Base-by-base conservation (phyloP, 805 yeast species). In the Candida suzukii region DNA sequence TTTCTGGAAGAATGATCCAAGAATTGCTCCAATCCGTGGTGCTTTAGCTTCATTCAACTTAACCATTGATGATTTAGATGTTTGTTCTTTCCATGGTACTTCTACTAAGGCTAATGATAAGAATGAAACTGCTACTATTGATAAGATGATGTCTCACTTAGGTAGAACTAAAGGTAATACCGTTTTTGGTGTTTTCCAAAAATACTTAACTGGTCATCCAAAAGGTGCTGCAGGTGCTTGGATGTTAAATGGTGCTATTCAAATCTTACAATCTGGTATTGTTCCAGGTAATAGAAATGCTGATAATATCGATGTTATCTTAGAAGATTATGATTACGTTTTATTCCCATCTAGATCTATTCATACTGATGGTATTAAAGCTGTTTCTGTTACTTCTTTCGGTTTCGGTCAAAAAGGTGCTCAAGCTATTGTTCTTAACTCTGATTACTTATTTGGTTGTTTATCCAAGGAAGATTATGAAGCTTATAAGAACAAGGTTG, bases 171-270 rank as follows among this genome's bases (percentile, higher is more conserved):
- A 86, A 71, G 99, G 99, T 71, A 95, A 93, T 71, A 95, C 99
- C 48, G 90, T 95, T 38, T 74, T 83, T 54, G 97, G 98, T 78
- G 95, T 93, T 42, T 91, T 95, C 95, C 99, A 93, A 71, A 93
- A 93, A 70, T 93, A 77, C 80, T 78, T 93, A 61, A 93, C 99
- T 56, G 99, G 99, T 70, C 99, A 93, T 74, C 99, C 99, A 57
- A 93, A 93, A 85, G 99, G 99, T 78, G 99, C 99, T 56, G 99
- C 99, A 44, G 99, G 97, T 76, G 98, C 99, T 44, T 93, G 99
- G 99, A 93, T 93, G 99, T 71, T 93, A 77, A 95, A 93, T 67
- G 99, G 99, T 68, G 96, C 88, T 43, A 71, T 93, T 53, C 99
- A 93, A 73, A 81, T 90, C 53, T 73, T 93, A 64, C 84, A 87